These are phyloP conservation scores for Lanmaoa rubissima DNA, from an alignment of 768 basidiomycete species.

Conservation along the genomic window DNA sequence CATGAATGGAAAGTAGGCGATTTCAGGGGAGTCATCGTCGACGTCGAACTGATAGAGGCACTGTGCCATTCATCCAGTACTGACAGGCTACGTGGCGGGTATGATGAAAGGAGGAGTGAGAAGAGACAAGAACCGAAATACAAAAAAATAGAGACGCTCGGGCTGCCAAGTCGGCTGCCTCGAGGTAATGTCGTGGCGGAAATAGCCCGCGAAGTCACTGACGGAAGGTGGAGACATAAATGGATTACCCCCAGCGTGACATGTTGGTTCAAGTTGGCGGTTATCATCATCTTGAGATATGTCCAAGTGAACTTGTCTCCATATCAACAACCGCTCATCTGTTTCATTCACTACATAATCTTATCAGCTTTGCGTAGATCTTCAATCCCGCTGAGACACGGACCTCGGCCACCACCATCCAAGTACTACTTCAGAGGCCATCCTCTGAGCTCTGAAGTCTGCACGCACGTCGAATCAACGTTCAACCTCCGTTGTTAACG, in stretches of 20 bases:
- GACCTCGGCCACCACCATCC: not conserved
- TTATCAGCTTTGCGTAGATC: slow-evolving; percentile 5
- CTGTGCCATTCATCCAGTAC: slow-evolving; percentile 36
- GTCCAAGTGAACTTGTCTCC: slow-evolving; percentile 7
- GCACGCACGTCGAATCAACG: too few species aligned
- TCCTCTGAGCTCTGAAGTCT: too few species aligned
- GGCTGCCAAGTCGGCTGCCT: slow-evolving; percentile 26
- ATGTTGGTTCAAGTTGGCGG: not conserved
- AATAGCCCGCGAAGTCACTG: slow-evolving; percentile 14
- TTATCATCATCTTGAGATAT: not conserved
- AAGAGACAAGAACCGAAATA: not conserved
- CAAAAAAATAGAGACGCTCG: slow-evolving; percentile 20
- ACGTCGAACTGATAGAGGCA: slow-evolving; percentile 41
- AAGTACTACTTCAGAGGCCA: not conserved
- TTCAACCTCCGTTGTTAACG: not conserved
- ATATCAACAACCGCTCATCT: slow-evolving; percentile 18
- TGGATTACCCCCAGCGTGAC: not conserved
- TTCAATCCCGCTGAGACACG: not conserved
- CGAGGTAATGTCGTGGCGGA: slow-evolving; percentile 30
- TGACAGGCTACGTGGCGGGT: slow-evolving; percentile 5
- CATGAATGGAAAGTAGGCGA: slow-evolving; percentile 58
- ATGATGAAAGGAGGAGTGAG: slow-evolving; percentile 10
- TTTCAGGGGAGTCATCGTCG: slow-evolving; percentile 64
- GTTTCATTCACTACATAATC: not conserved
- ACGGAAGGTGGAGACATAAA: not conserved